phyloP scores from a whole-genome alignment of 2,329 filamentous ascomycete genomes.

The Lachnellula suecica region DNA sequence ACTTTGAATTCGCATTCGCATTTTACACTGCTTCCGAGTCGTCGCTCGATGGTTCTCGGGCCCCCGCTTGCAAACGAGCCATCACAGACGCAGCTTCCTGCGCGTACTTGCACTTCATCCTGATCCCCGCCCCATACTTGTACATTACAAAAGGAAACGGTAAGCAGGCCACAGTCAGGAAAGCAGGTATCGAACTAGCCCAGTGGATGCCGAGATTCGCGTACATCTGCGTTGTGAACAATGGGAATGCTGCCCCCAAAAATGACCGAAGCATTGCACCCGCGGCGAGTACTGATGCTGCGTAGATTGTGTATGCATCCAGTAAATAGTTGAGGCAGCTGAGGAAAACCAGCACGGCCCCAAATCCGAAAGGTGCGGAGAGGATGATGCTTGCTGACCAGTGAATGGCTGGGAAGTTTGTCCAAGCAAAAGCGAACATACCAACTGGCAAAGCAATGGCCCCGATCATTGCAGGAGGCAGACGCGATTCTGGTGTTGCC shows the following conservation, averaged over 20 bases:
- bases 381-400: slow-evolving; percentile 52
- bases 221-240: slow-evolving; percentile 61
- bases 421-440: slow-evolving; percentile 71
- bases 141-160: slow-evolving; percentile 78
- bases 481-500: slow-evolving; percentile 64
- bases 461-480: slow-evolving; percentile 62
- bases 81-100: slow-evolving; percentile 54
- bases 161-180: slow-evolving; percentile 69
- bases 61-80: too few relatives aligned
- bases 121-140: slow-evolving; percentile 64
- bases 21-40: too few relatives aligned
- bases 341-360: slow-evolving; percentile 65
- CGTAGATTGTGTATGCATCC: slow-evolving; percentile 70
- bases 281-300: slow-evolving; percentile 72
- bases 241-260: slow-evolving; percentile 71
- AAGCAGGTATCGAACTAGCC: slow-evolving; percentile 72
- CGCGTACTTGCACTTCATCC: slow-evolving; percentile 68
- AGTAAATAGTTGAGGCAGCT: slow-evolving; percentile 49
- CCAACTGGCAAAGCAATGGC: slow-evolving; percentile 61
- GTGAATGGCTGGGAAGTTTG: slow-evolving; percentile 54
- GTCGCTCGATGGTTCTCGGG: too few relatives aligned
- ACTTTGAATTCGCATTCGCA: too few relatives aligned
- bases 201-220: slow-evolving; percentile 68
- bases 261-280: slow-evolving; percentile 70
- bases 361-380: slow-evolving; percentile 40